Conservation (phyloP, 345 rosid genomes). For the Anastatica hierochuntica region DNA sequence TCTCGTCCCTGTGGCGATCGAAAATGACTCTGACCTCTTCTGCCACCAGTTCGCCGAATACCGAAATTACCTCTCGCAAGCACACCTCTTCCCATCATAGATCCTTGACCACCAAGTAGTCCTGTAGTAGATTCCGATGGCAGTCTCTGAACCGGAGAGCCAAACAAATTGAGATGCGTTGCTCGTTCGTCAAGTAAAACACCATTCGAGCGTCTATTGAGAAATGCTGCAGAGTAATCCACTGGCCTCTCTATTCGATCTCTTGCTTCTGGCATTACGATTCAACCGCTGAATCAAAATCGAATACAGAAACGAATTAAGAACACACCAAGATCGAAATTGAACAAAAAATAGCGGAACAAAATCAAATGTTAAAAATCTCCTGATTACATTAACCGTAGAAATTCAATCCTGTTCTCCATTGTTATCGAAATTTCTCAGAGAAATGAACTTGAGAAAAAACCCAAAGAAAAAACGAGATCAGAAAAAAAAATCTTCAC, state of each 20-base stretch:
- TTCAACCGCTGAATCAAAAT: not conserved
- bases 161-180: constrained; percentile 10
- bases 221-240: constrained; percentile 38
- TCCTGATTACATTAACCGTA: no score
- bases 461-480: no score
- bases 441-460: no score
- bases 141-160: constrained; percentile 30
- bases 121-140: constrained; percentile 10
- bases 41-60: constrained; percentile 14
- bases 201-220: constrained; percentile 37
- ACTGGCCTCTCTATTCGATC: constrained; percentile 53
- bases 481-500: no score
- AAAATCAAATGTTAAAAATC: no score
- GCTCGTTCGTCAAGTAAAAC: constrained; percentile 31
- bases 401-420: no score
- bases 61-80: constrained; percentile 26
- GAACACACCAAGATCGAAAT: no score
- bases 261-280: constrained; percentile 58
- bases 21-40: constrained; percentile 24
- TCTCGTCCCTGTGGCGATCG: constrained; percentile 36
- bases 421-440: no score
- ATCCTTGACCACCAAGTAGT: constrained; percentile 5
- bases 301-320: no score
- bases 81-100: constrained; percentile 17
- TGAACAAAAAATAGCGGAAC: no score